These are phyloP conservation scores for Lactarius quietus DNA, from an alignment of 768 basidiomycete genomes.

Conservation along the genomic window DNA sequence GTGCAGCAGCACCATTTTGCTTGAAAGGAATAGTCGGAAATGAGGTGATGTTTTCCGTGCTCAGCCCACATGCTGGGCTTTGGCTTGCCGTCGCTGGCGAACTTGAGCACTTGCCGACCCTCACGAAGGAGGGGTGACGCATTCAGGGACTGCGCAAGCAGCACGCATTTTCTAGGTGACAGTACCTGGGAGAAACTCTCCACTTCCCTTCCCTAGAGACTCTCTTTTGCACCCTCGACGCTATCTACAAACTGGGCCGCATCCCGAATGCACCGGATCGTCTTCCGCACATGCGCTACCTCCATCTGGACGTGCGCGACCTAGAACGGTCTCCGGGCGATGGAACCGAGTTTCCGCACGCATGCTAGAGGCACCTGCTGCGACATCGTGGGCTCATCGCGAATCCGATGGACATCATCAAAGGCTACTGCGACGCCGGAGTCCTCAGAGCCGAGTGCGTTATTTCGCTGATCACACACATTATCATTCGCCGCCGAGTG, in stretches of 20 bases:
- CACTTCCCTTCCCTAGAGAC: neutral
- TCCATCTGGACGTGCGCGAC: neutral
- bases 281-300: constrained; percentile 6
- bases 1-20: neutral
- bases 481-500: neutral
- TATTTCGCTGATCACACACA: neutral
- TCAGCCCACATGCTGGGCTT: neutral
- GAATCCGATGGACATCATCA: constrained; percentile 4
- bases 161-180: neutral
- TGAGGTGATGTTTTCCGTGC: neutral
- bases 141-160: neutral
- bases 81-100: neutral
- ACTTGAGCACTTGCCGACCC: neutral
- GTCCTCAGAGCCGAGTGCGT: constrained; percentile 1
- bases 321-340: neutral
- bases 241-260: neutral
- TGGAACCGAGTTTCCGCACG: constrained; percentile 1
- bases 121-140: neutral
- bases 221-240: neutral
- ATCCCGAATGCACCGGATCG: constrained; percentile 13
- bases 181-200: neutral
- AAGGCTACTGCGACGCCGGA: constrained; percentile 13
- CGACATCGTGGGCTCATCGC: constrained; percentile 6
- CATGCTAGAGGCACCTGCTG: neutral
- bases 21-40: neutral